Conservation (phyloP, 495 filamentous ascomycete species). For the Talaromyces thailandensis region DNA sequence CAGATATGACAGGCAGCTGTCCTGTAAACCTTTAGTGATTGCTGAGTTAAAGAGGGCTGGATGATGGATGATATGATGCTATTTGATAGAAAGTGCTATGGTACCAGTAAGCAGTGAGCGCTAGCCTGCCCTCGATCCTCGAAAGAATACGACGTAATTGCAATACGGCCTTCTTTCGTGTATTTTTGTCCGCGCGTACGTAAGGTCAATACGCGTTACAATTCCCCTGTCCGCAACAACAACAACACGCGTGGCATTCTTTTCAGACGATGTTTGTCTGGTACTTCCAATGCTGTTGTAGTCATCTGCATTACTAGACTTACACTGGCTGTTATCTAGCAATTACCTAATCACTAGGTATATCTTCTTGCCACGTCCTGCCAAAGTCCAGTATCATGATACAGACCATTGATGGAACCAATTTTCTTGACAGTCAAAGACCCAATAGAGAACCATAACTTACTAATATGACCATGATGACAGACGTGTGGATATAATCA, state of each 20-base stretch:
- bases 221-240: background rate
- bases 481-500: no score
- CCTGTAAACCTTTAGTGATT: no score
- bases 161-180: background rate
- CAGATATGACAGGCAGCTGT: background rate
- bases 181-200: no score
- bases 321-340: background rate
- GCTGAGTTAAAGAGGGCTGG: no score
- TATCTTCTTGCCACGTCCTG: background rate
- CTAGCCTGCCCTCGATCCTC: background rate
- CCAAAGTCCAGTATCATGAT: no score
- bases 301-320: background rate
- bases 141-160: background rate
- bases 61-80: no score
- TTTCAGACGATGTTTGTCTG: background rate
- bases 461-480: no score
- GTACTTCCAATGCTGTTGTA: background rate
- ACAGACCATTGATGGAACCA: no score
- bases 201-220: background rate
- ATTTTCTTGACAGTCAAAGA: no score
- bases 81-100: no score
- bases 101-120: background rate
- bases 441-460: no score
- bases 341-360: background rate
- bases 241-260: background rate